phyloP scores from a whole-genome alignment of 1,284 basidiomycete species.

The Rhizoctonia solani region DNA sequence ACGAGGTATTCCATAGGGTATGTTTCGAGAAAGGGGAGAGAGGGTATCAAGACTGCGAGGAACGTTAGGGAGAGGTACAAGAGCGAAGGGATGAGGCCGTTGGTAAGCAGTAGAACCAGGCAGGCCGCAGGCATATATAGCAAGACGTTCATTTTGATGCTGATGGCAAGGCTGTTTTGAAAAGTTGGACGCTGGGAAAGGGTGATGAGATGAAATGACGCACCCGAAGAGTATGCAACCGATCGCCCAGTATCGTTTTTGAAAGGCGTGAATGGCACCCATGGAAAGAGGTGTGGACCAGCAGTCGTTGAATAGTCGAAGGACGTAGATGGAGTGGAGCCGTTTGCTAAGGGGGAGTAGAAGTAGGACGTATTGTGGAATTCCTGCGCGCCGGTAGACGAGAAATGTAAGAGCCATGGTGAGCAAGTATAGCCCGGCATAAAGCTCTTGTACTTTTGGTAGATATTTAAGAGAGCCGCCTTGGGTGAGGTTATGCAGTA shows the following conservation, averaged over 20 bases:
- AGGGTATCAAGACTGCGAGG: constrained; percentile 64
- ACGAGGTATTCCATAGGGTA: constrained; percentile 68
- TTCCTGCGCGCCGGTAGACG: constrained; percentile 67
- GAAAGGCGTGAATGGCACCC: constrained; percentile 63
- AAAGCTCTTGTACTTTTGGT: constrained; percentile 66
- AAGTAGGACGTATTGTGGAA: constrained; percentile 81
- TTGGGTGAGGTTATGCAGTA: constrained; percentile 69
- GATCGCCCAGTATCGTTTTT: constrained; percentile 59
- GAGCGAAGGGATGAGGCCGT: constrained; percentile 63
- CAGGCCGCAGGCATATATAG: constrained; percentile 91
- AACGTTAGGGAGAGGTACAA: constrained; percentile 58
- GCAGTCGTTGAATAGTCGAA: constrained; percentile 96
- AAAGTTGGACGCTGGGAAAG: neutral
- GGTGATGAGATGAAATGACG: constrained; percentile 43
- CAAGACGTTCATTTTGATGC: constrained; percentile 95
- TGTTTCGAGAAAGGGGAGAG: constrained; percentile 70
- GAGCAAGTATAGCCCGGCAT: constrained; percentile 69
- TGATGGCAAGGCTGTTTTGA: constrained; percentile 60
- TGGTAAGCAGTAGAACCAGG: constrained; percentile 75
- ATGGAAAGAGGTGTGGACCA: constrained; percentile 70
- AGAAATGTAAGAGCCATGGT: constrained; percentile 67
- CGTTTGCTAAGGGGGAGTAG: constrained; percentile 87
- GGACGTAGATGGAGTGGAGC: constrained; percentile 89
- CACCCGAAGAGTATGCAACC: constrained; percentile 77
- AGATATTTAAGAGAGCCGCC: constrained; percentile 49